These are phyloP conservation scores for Akanthomyces lecanii DNA, from an alignment of 2,329 filamentous ascomycete species.

Conservation along the genomic window DNA sequence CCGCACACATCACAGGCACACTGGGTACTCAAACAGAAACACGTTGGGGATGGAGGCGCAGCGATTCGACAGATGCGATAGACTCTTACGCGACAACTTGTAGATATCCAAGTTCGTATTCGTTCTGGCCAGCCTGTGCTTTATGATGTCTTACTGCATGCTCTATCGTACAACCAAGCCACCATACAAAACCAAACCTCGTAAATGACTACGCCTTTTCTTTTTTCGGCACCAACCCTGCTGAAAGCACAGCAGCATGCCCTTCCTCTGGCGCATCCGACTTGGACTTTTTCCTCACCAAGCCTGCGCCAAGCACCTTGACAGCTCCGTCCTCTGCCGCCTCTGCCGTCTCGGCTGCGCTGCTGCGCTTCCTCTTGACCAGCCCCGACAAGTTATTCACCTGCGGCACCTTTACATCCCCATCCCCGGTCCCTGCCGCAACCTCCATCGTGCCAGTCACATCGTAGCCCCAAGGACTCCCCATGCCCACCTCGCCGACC, in stretches of 20 bases:
- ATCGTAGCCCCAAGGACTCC: constrained; percentile 47
- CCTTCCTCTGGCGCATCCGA: constrained; percentile 8
- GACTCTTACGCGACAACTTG: too few relatives aligned
- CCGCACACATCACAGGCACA: too few relatives aligned
- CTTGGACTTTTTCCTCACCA: constrained; percentile 55
- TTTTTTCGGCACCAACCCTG: constrained; percentile 3
- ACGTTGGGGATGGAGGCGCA: too few relatives aligned
- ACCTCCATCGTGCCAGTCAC: constrained; percentile 42
- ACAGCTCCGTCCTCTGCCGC: constrained; percentile 20
- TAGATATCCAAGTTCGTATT: too few relatives aligned
- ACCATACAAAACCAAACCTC: not conserved
- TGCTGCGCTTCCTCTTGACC: constrained; percentile 44
- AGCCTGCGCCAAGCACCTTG: constrained; percentile 45
- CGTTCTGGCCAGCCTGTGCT: too few relatives aligned
- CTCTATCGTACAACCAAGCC: not conserved
- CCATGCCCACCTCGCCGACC: constrained; percentile 61
- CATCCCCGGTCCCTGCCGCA: constrained; percentile 16
- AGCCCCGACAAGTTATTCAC: constrained; percentile 48
- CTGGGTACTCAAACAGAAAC: too few relatives aligned
- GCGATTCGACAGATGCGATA: too few relatives aligned
- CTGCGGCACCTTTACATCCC: constrained; percentile 16
- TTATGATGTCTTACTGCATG: too few relatives aligned
- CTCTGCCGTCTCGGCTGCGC: constrained; percentile 23
- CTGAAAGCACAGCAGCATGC: not conserved
- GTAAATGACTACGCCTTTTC: constrained; percentile 1